These are phyloP conservation scores for Nelumbo lutea DNA, from an alignment of 164 flowering plant species.

Conservation along the genomic window DNA sequence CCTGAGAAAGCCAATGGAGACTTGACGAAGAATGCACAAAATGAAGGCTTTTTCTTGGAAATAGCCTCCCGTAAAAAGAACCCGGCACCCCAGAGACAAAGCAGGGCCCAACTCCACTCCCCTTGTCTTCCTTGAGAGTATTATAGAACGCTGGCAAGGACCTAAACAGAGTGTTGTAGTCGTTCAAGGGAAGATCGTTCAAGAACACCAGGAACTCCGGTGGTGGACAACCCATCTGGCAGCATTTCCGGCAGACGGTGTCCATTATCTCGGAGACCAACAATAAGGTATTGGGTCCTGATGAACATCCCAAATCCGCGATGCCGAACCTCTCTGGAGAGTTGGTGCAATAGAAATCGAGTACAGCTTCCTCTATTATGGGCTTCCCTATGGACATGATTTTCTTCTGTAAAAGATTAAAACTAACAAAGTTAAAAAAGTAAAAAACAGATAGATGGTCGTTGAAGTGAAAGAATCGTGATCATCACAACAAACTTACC, in stretches of 20 bases:
- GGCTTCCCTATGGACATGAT: background rate
- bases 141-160: background rate
- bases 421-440: too few relatives aligned
- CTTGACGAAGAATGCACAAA: background rate
- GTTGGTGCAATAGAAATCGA: background rate
- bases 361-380: background rate
- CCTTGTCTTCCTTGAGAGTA: background rate
- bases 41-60: background rate
- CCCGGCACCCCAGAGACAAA: background rate
- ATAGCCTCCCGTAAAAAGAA: background rate
- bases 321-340: background rate
- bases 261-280: background rate
- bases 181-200: slow-evolving; percentile 19
- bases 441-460: too few relatives aligned
- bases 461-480: too few relatives aligned
- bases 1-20: background rate
- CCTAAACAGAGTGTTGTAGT: slow-evolving; percentile 9
- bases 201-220: slow-evolving; percentile 10
- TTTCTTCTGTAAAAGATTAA: background rate
- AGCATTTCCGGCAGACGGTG: background rate
- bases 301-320: slow-evolving; percentile 16
- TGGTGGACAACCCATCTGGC: background rate
- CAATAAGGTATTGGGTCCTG: slow-evolving; percentile 4
- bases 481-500: too few relatives aligned
- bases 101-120: background rate